Evolutionary conservation across 305 asterid genomes (phyloP).

Genomic region (Fraxinus latifolia): DNA sequence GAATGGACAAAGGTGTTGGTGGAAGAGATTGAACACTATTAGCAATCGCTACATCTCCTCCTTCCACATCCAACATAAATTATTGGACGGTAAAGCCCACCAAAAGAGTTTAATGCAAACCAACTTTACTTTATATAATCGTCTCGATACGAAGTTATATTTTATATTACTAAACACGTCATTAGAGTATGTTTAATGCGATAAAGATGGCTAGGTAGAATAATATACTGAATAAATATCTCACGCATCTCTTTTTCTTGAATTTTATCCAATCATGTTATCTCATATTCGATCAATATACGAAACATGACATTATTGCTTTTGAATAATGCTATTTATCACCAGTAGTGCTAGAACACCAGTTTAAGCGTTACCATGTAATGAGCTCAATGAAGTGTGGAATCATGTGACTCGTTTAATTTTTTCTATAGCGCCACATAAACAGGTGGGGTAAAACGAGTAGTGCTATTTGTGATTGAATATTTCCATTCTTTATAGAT

Average conservation of each 20-base stretch:
- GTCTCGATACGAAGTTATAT: background rate
- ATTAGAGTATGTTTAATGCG: background rate
- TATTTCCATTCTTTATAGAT: background rate
- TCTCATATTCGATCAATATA: background rate
- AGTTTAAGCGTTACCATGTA: background rate
- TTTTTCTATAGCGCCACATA: background rate
- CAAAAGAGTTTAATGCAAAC: background rate
- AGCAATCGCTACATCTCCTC: background rate
- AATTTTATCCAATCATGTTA: background rate
- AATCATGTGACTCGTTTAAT: background rate
- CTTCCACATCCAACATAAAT: background rate
- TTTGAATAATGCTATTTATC: no score
- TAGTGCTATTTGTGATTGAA: background rate
- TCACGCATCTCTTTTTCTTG: background rate
- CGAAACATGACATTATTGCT: background rate
- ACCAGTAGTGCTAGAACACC: background rate
- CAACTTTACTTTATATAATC: background rate
- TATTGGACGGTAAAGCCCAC: background rate
- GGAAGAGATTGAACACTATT: background rate
- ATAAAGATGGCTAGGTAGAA: background rate
- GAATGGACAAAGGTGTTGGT: constrained; percentile 14
- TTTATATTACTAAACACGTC: background rate
- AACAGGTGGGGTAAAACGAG: background rate
- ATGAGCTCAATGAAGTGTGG: background rate
- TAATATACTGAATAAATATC: background rate